Conservation (phyloP, 73 alveolate genomes). For the Diophrys sp. region DNA sequence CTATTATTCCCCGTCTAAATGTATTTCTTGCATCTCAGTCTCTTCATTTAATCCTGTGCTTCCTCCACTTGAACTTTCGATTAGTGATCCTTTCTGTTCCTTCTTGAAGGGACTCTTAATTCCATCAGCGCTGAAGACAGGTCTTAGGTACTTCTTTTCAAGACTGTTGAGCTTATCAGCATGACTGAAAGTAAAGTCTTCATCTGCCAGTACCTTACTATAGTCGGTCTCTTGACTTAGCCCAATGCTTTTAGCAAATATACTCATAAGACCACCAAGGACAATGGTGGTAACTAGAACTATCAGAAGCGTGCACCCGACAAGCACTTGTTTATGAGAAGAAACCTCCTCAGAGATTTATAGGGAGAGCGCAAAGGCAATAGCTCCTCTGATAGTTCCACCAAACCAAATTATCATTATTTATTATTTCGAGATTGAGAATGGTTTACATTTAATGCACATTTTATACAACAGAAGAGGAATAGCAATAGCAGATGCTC, state of each 20-base stretch:
- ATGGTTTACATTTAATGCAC: conserved; percentile 10
- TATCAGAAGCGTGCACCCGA: conserved; percentile 27
- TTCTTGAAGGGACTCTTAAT: not conserved
- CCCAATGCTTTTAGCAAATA: conserved; percentile 46
- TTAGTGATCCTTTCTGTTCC: conserved; percentile 4
- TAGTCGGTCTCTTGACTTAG: conserved; percentile 24
- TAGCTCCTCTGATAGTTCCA: conserved; percentile 88
- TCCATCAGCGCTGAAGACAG: not conserved
- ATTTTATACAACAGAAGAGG: conserved; percentile 11
- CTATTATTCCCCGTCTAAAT: not conserved
- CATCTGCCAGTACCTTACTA: conserved; percentile 17
- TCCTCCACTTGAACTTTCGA: not conserved
- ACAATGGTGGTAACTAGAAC: conserved; percentile 54
- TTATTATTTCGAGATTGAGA: conserved; percentile 13
- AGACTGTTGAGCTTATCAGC: conserved; percentile 9
- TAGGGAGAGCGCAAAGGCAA: conserved; percentile 80
- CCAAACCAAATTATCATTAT: conserved; percentile 73
- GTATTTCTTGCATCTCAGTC: not conserved
- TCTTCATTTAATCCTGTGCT: not conserved
- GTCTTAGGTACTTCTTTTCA: not conserved
- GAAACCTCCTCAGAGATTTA: conserved; percentile 26
- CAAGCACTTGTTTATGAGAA: conserved; percentile 16
- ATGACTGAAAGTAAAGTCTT: conserved; percentile 2
- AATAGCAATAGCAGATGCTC: conserved; percentile 28
- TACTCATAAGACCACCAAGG: conserved; percentile 53